Evolutionary conservation across 768 basidiomycete species (phyloP).

Genomic region (Rickenella mellea): DNA sequence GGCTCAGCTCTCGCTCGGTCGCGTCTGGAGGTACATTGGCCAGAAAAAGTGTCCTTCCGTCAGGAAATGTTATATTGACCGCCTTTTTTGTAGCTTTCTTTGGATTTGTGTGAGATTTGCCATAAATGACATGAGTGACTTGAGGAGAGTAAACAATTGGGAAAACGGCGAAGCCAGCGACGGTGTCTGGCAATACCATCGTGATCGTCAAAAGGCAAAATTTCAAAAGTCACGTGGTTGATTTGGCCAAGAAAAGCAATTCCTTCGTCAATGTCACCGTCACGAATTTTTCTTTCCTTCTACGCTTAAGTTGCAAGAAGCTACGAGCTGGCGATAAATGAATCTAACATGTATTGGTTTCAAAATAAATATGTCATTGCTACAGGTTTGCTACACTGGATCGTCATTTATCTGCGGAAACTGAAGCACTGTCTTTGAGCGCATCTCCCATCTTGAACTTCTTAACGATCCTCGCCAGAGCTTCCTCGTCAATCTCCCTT

Average conservation of each 20-base stretch:
- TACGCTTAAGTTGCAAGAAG: too few relatives aligned
- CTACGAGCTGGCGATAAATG: too few relatives aligned
- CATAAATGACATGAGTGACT: slow-evolving; percentile 68
- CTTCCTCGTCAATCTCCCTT: slow-evolving; percentile 29
- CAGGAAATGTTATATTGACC: slow-evolving; percentile 21
- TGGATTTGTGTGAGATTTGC: slow-evolving; percentile 50
- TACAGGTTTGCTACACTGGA: too few relatives aligned
- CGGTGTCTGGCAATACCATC: slow-evolving; percentile 8
- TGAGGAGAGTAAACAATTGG: slow-evolving; percentile 28
- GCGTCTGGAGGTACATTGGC: slow-evolving; percentile 87
- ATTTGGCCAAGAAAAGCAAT: not conserved
- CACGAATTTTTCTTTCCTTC: too few relatives aligned
- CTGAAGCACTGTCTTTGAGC: too few relatives aligned
- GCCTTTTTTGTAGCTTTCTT: slow-evolving; percentile 24
- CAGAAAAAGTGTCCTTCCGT: slow-evolving; percentile 74
- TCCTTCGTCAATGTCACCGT: too few relatives aligned
- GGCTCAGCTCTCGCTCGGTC: slow-evolving; percentile 67
- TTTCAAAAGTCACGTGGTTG: not conserved
- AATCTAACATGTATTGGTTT: too few relatives aligned
- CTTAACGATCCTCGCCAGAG: slow-evolving; percentile 37
- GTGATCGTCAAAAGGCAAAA: not conserved
- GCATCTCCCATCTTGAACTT: too few relatives aligned
- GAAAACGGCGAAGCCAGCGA: slow-evolving; percentile 27
- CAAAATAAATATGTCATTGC: too few relatives aligned
- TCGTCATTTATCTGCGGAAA: too few relatives aligned